Evolutionary conservation across 1,284 basidiomycete species (phyloP).

Genomic region (Binderoboletus segoi): DNA sequence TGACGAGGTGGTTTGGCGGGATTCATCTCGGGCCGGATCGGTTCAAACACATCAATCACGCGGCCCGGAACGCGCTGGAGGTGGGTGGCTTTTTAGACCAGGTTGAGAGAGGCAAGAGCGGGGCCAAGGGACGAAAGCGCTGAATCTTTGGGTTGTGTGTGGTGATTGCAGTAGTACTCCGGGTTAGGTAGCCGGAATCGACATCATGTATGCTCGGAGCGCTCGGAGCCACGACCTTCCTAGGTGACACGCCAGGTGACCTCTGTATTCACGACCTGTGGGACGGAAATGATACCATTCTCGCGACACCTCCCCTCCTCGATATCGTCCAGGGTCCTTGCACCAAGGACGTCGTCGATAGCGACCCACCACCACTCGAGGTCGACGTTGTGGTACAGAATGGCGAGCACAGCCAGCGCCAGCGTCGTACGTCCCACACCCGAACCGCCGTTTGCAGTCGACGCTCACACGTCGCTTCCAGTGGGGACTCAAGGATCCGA

Average conservation of each 20-base stretch:
- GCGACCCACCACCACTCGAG: background rate
- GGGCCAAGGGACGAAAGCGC: slow-evolving; percentile 32
- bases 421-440: slow-evolving; percentile 22
- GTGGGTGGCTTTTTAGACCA: slow-evolving; percentile 76
- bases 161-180: too few species aligned
- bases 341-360: slow-evolving; percentile 16
- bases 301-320: slow-evolving; percentile 13
- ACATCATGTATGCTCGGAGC: too few species aligned
- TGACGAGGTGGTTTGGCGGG: slow-evolving; percentile 81
- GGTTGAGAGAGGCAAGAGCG: slow-evolving; percentile 21
- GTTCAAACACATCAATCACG: slow-evolving; percentile 93
- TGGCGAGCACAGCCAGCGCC: slow-evolving; percentile 36
- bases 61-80: slow-evolving; percentile 84
- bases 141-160: slow-evolving; percentile 14
- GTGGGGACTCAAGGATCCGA: slow-evolving; percentile 77
- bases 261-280: background rate
- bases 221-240: slow-evolving; percentile 9
- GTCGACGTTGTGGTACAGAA: slow-evolving; percentile 28
- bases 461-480: slow-evolving; percentile 27
- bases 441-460: background rate
- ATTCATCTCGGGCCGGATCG: slow-evolving; percentile 85
- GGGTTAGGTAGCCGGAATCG: too few species aligned
- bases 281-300: slow-evolving; percentile 20
- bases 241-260: slow-evolving; percentile 3
- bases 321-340: slow-evolving; percentile 21